Evolutionary conservation across 1,284 basidiomycete species (phyloP), one percentile per base, ranked within the genome.

Genomic region (Moniliophthora roreri): DNA sequence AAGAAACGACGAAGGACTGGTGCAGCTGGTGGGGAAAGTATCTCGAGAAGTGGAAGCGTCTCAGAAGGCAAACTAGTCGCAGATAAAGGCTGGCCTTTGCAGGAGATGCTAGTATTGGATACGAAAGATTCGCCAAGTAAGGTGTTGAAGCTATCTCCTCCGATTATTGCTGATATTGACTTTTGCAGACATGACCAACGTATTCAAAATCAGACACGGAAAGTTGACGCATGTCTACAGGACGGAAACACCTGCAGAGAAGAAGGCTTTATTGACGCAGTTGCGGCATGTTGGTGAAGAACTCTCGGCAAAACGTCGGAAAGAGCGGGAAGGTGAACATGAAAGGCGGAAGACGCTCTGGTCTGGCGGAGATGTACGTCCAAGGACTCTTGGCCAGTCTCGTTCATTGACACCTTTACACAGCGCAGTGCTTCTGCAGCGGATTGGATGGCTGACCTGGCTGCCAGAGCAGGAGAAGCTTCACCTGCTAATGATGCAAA

Each of bases 181-280:
- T 24, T 13, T 48, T 34, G 50, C 47, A 94, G 95, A 85, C 50
- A 86, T 98, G 74, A 92, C 87, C 15, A 97, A 98, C 64, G 95
- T 97, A 1, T 90, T 99, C 80, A 98, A 98, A 77, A 87, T 99
- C 62, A 84, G 91, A 60, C 84, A 95, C 51, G 89, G 90, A 7
- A 96, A 96, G 69, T 96, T 98, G 72, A 92, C 89, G 1, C 89
- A 93, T 66, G 94, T 99, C 8, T 98, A 94, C 68, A 84, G 94
- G 34, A 92, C 93, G 1, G 89, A 95, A 56, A 80, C 81, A 5
- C 63, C 84, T 0, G 77, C 86, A 32, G 94, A 98, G 62, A 99
- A 99, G 78, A 93, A 91, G 66, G 78, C 80, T 4, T 75, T 99
- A 0, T 76, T 99, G 15, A 71, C 84, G 0, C 90, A 95, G 51